Conservation (phyloP, 345 rosid species). For the Clausena lansium region DNA sequence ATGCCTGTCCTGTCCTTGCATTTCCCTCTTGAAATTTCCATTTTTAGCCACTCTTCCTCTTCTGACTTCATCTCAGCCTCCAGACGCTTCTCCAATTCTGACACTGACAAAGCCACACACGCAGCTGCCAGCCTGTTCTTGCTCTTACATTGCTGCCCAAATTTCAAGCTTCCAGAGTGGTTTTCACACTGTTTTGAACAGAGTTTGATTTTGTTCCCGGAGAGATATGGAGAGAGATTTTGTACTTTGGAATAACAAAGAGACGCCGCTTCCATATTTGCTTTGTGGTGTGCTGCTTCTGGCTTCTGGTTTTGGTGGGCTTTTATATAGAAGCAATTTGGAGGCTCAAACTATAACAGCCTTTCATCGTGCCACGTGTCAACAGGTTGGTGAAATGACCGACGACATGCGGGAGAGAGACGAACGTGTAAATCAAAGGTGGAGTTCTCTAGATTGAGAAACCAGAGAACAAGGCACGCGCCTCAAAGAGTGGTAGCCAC, state of each 20-base stretch:
- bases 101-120: conserved; percentile 30
- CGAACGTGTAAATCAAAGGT: neutral
- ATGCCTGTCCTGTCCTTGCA: conserved; percentile 47
- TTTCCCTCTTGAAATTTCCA: conserved; percentile 29
- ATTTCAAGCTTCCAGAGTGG: neutral
- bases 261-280: conserved; percentile 4
- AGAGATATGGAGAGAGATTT: neutral
- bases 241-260: neutral
- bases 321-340: neutral
- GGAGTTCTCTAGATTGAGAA: neutral
- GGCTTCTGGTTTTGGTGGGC: no score
- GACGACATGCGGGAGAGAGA: neutral
- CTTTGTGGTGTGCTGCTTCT: neutral
- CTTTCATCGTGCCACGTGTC: conserved; percentile 16
- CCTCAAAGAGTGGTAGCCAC: neutral
- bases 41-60: conserved; percentile 42
- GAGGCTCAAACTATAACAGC: conserved; percentile 2
- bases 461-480: neutral
- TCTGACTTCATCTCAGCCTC: conserved; percentile 31
- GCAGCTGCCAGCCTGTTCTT: neutral
- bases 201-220: neutral
- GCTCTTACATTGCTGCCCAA: neutral
- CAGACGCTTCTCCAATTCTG: conserved; percentile 19
- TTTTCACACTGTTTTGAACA: neutral
- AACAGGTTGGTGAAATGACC: neutral